Evolutionary conservation across 306 rosid genomes (phyloP).

Genomic region (Amphicarpaea edgeworthii): DNA sequence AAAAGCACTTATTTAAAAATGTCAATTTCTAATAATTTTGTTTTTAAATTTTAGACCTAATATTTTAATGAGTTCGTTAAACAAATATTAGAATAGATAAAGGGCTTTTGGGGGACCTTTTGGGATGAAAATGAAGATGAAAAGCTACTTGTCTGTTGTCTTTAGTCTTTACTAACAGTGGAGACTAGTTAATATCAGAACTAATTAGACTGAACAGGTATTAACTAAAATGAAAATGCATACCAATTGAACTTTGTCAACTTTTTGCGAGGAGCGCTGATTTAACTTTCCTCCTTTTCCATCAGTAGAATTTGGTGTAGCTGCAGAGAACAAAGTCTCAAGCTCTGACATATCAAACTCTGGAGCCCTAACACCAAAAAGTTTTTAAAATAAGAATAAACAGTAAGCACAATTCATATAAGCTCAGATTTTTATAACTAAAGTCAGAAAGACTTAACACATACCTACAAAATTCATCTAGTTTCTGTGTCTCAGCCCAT

Average conservation of each 20-base stretch:
- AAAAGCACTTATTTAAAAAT: constrained; percentile 17
- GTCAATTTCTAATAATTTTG: constrained; percentile 5
- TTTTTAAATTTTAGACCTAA: background rate
- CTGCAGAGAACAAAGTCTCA: constrained; percentile 87
- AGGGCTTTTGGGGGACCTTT: constrained; percentile 1
- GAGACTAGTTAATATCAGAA: constrained; percentile 33
- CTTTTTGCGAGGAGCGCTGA: constrained; percentile 63
- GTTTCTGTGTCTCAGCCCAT: constrained; percentile 93
- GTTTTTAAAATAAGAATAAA: background rate
- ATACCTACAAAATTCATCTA: constrained; percentile 85
- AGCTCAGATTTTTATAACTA: constrained; percentile 34
- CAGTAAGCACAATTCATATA: constrained; percentile 24
- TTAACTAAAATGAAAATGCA: constrained; percentile 26
- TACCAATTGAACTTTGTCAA: constrained; percentile 96
- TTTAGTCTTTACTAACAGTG: background rate
- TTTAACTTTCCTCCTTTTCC: constrained; percentile 64
- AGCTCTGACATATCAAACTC: constrained; percentile 98
- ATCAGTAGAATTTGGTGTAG: constrained; percentile 64
- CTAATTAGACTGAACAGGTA: constrained; percentile 9
- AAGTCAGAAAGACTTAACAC: constrained; percentile 45
- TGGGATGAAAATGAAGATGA: constrained; percentile 13
- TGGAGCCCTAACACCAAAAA: constrained; percentile 78
- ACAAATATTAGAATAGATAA: background rate
- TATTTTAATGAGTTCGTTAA: constrained; percentile 15
- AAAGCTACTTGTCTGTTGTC: constrained; percentile 10